A percentile compares a stretch with the other conserved stretches of the same genome.
Evolutionary conservation across 345 rosid species (phyloP).

Genomic region (Boechera stricta): DNA sequence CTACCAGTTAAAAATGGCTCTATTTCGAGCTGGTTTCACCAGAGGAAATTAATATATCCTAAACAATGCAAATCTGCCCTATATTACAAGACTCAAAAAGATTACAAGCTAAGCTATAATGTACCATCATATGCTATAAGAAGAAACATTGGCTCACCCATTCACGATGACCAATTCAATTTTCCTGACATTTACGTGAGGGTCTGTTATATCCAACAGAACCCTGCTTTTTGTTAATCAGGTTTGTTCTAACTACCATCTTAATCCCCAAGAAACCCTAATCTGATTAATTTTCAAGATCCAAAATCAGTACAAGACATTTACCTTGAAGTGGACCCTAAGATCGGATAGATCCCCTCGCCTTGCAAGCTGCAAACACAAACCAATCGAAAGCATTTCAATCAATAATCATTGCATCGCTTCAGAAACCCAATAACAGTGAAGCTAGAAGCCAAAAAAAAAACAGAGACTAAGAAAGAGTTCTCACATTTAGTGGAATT

Average conservation of each 20-base stretch:
- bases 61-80: too few species aligned
- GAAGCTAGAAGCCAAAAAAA: background rate
- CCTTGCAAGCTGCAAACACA: slow-evolving; percentile 82
- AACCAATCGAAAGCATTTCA: background rate
- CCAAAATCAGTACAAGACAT: background rate
- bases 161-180: slow-evolving; percentile 55
- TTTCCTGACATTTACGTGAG: slow-evolving; percentile 64
- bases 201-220: slow-evolving; percentile 56
- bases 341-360: slow-evolving; percentile 78
- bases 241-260: slow-evolving; percentile 38
- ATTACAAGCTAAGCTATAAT: background rate
- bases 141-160: slow-evolving; percentile 66
- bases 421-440: background rate
- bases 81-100: background rate
- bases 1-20: too few species aligned
- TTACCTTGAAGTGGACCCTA: slow-evolving; percentile 95
- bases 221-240: slow-evolving; percentile 70
- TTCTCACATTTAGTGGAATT: slow-evolving; percentile 79
- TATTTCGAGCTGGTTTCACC: background rate
- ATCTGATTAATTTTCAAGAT: slow-evolving; percentile 10
- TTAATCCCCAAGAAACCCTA: background rate
- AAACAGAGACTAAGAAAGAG: background rate
- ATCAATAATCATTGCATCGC: background rate
- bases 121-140: slow-evolving; percentile 52
- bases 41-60: background rate